Base-by-base conservation (phyloP, 352 stramenopile genomes). In the Phytophthora pluvialis region DNA sequence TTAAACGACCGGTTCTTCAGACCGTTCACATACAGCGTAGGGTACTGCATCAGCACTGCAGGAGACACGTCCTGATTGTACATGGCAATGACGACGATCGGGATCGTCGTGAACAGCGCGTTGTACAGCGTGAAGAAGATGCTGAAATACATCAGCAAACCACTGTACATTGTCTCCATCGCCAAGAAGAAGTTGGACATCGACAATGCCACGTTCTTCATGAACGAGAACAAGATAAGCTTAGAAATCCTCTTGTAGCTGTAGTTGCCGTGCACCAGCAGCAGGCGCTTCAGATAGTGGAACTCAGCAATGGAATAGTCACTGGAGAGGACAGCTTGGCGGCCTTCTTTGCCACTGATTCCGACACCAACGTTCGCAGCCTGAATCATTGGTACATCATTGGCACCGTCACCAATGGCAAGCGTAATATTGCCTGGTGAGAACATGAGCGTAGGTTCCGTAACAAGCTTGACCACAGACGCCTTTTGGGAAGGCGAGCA, bases 121-220 rank as follows among this genome's bases (percentile, higher is more conserved):
- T 96, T 96, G 75, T 96, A 96, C 3, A 96, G 73, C 58, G 88
- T 96, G 57, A 96, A 96, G 68, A 88, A 93, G 50, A 96, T 93
- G 65, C 87, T 81, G 65, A 91, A 94, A 58, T 96, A 96, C 85
- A 94, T 94, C 26, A 96, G 75, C 54, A 96, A 64, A 3, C 88
- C 88, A 64, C 86, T 95, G 76, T 95, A 96, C 81, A 93, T 91
- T 10, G 80, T 89, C 59, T 94, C 75, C 55, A 89, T 74, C 32
- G 88, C 80, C 54, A 93, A 71, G 68, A 93, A 96, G 38, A 96
- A 96, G 53, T 92, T 94, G 0, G 86, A 93, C 51, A 95, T 60
- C 44, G 86, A 95, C 11, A 96, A 62, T 11, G 88, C 88, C 45
- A 94, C 82, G 45, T 95, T 95, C 65, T 95, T 95, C 86, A 95